Conservation (phyloP, 1,284 basidiomycete genomes). For the Tilletia indica region DNA sequence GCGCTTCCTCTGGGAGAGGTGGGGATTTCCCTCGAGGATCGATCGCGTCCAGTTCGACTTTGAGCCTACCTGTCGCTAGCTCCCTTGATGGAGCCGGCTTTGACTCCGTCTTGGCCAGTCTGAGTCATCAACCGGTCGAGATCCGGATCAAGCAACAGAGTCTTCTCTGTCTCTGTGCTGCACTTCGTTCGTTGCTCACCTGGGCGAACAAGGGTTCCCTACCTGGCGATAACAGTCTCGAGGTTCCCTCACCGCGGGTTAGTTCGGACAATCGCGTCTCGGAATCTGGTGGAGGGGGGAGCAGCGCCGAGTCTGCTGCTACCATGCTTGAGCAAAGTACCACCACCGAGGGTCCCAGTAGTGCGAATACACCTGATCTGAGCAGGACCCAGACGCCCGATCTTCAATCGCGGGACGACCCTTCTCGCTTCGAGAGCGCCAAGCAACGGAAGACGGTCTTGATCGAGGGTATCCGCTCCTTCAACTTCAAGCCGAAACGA, state of each 20-base stretch:
- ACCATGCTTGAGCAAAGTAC: not conserved
- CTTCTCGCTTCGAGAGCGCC: conserved; percentile 87
- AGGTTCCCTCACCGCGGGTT: not conserved
- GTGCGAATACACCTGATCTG: conserved; percentile 6
- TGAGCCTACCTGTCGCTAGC: not conserved
- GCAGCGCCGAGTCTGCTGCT: not conserved
- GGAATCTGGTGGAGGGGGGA: not conserved
- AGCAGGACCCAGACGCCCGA: conserved; percentile 14
- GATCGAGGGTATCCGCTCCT: conserved; percentile 92
- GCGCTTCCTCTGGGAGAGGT: not conserved
- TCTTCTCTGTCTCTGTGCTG: conserved; percentile 52
- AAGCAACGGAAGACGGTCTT: conserved; percentile 96
- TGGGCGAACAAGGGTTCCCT: conserved; percentile 42
- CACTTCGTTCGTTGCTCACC: conserved; percentile 50
- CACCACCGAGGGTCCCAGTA: conserved; percentile 1
- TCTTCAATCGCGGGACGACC: conserved; percentile 69
- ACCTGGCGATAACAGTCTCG: conserved; percentile 18
- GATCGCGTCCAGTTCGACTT: not conserved
- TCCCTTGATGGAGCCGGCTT: not conserved
- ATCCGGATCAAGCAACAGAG: conserved; percentile 52
- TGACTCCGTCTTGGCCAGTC: conserved; percentile 8
- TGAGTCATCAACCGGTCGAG: conserved; percentile 41
- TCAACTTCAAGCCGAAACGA: conserved; percentile 90
- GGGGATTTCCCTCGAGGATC: not conserved
- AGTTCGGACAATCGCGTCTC: conserved; percentile 7